Base-by-base conservation (phyloP, 2,329 filamentous ascomycete species). In the Apiospora saccharicola region DNA sequence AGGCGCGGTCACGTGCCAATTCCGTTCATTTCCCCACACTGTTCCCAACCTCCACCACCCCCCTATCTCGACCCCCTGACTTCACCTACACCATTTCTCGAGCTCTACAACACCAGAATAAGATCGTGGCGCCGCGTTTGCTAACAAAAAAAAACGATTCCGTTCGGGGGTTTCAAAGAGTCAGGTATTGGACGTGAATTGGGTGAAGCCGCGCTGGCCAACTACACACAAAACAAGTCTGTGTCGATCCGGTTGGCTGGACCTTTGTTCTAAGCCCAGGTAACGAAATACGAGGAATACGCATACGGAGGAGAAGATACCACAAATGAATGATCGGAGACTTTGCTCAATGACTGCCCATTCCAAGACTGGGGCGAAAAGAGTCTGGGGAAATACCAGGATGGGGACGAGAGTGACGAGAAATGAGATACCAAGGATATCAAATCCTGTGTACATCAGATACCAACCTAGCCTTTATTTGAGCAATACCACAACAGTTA, bases 91-190 rank as follows among this genome's bases (percentile, higher is more conserved):
- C 19, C 30, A 41, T 37, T 41, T 19, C 8, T 16, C n/a, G 16
- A 19, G 19, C 30, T 64, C 57, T n/a, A 64, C 57, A 57, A 41
- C 47, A 24, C 19, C 69, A 30, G 12, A 3, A 34, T 13, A 4
- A 13, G 4, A 0, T 44, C 19, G 16, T 3, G 41, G 19, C n/a
- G n/a, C n/a, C n/a, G n/a, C n/a, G n/a, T n/a, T n/a, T n/a, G n/a
- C n/a, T n/a, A n/a, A n/a, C n/a, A n/a, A n/a, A n/a, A n/a, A n/a
- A n/a, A n/a, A n/a, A n/a, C n/a, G n/a, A n/a, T n/a, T n/a, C n/a
- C 69, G n/a, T 95, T 95, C 76, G 92, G 92, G 71, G 94, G 94
- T 0, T 94, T 89, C 86, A 96, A 95, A 84, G 89, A 94, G 83
- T 90, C 86, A 37, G 94, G 94, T 74, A 93, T 95, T 72, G 94